Percentiles rank a stretch among this genome's conserved stretches.
These are phyloP conservation scores for Sugiyamaella boreocaroliniensis DNA, from an alignment of 805 yeast genomes.

Conservation along the genomic window DNA sequence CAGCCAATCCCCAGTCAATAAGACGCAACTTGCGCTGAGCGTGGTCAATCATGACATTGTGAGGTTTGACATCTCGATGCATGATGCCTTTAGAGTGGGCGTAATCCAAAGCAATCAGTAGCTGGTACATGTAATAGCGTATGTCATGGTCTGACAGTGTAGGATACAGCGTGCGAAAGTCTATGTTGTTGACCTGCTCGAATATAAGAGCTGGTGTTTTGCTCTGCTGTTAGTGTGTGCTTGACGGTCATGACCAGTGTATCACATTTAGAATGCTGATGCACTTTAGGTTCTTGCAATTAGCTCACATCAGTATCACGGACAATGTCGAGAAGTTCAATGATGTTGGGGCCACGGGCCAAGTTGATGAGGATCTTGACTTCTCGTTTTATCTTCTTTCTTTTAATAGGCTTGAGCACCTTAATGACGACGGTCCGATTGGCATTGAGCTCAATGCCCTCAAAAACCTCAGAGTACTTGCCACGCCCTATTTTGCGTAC, in stretches of 20 bases:
- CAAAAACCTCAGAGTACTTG: conserved; percentile 87
- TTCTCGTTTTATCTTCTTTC: conserved; percentile 88
- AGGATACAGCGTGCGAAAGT: conserved; percentile 81
- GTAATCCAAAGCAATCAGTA: conserved; percentile 75
- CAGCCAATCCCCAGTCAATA: conserved; percentile 95
- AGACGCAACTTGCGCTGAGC: conserved; percentile 51
- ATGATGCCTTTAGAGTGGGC: conserved; percentile 91
- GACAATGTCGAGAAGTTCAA: conserved; percentile 73
- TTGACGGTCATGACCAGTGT: too few species aligned
- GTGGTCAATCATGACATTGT: conserved; percentile 90
- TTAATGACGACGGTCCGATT: conserved; percentile 73
- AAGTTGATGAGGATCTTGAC: conserved; percentile 80
- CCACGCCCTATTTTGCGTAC: conserved; percentile 84
- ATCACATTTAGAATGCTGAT: too few species aligned
- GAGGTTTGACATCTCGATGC: conserved; percentile 93
- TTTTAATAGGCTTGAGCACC: conserved; percentile 86
- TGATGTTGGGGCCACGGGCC: conserved; percentile 75
- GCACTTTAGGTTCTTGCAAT: not conserved
- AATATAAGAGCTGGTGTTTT: conserved; percentile 83
- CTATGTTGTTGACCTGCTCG: conserved; percentile 78
- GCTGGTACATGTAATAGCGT: conserved; percentile 74
- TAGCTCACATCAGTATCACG: conserved; percentile 55
- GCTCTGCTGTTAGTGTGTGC: conserved; percentile 20
- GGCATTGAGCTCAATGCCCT: conserved; percentile 59
- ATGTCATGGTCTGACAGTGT: conserved; percentile 68